These are phyloP conservation scores for Fusarium palustre DNA, from an alignment of 2,329 filamentous ascomycete genomes.

Conservation along the genomic window DNA sequence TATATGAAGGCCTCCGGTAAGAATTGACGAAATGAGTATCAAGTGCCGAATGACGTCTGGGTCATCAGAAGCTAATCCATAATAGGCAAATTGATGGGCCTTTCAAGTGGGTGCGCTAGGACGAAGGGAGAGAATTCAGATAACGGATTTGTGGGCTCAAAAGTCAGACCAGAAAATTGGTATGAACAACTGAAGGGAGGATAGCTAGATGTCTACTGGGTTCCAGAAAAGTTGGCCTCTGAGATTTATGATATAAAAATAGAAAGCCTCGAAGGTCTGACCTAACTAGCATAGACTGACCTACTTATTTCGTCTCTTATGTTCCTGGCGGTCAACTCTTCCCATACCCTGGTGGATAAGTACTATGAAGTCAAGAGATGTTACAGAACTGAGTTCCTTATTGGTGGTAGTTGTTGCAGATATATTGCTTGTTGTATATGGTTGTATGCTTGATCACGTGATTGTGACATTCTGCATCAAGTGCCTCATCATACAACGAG, in stretches of 20 bases:
- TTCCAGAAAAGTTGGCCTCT: no score
- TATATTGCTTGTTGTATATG: not conserved
- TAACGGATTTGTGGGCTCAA: not conserved
- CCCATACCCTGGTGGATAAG: no score
- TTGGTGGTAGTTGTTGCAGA: not conserved
- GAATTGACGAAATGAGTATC: not conserved
- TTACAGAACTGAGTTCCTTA: no score
- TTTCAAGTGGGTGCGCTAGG: not conserved
- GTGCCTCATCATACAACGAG: rapidly evolving
- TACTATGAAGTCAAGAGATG: not conserved
- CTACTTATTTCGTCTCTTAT: no score
- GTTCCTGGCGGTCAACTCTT: no score
- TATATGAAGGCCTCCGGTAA: not conserved
- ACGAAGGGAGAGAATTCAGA: not conserved
- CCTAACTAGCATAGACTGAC: no score
- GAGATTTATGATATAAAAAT: no score
- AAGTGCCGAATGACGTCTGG: not conserved
- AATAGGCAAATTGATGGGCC: not conserved
- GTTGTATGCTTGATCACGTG: rapidly evolving
- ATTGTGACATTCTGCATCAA: rapidly evolving
- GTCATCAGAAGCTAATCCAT: not conserved
- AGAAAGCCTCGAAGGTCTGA: no score
- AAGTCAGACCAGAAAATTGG: not conserved
- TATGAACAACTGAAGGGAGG: rapidly evolving
- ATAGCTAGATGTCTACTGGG: not conserved